Base-by-base conservation (phyloP, 176 grass and related monocot genomes). In the Carex parvula region DNA sequence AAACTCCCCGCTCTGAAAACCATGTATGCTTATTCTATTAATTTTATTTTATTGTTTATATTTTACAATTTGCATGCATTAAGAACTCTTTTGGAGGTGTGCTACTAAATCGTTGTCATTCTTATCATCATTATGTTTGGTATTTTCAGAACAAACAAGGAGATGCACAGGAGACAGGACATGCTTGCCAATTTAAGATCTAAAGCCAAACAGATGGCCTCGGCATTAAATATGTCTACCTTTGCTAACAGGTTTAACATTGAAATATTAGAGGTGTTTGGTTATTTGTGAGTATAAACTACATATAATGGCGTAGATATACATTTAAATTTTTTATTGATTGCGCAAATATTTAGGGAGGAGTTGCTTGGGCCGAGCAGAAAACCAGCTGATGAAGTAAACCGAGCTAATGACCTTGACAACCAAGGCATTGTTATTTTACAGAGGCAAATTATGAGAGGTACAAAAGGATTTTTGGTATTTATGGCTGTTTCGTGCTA, bases 401-500 rank as follows among this genome's bases (percentile, higher is more conserved):
- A 15, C 33, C 86, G 58, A 76, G 50, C 72, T 65, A 77, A n/a
- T 24, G 71, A 84, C 13, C 88, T 94, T 86, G 94, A 92, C 37
- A 87, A 90, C 48, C 80, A 78, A 5, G 91, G 89, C 52, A 64
- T 97, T 24, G 57, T 94, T 76, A 37, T 68, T 53, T 39, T 97
- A 35, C 94, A 94, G 79, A 89, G 90, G 75, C 78, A 94, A 66
- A 81, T 85, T 32, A 94, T 97, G 15, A 92, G 87, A 90, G 91
- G 94, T 92, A 89, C 17, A 14, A 33, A 80, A 15, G 30, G 71
- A 55, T 76, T 52, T 76, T 76, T 30, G 6, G 11, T 7, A 15
- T 17, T 30, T 53, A 5, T 48, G 20, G 72, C 13, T 76, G 21
- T 53, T 54, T 76, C 17, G 14, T 17, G 13, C 6, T 6, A 71